phyloP scores from a whole-genome alignment of 2,329 filamentous ascomycete species.

The Cryphonectria radicalis region DNA sequence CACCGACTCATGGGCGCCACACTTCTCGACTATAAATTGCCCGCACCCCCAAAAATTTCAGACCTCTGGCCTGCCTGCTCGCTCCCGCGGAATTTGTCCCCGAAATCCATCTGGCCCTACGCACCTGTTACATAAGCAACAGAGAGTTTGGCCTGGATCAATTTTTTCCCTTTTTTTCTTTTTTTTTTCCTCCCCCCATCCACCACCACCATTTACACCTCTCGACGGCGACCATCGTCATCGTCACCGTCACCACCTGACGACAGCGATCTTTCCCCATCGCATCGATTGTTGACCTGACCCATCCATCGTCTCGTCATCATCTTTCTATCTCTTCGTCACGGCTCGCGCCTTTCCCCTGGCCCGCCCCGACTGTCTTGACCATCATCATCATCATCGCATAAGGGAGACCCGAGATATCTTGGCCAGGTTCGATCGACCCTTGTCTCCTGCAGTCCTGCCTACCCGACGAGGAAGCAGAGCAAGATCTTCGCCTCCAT shows the following conservation, averaged over 20 bases:
- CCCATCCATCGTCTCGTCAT: conserved; percentile 3
- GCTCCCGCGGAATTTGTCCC: conserved; percentile 53
- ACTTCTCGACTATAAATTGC: conserved; percentile 33
- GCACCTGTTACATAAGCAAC: conserved; percentile 46
- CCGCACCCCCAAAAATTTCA: conserved; percentile 48
- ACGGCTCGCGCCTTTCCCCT: conserved; percentile 27
- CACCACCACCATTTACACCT: neutral
- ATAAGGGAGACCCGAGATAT: neutral
- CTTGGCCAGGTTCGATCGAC: conserved; percentile 16
- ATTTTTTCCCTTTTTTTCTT: conserved; percentile 39
- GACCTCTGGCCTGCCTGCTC: conserved; percentile 39
- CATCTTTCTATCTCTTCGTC: conserved; percentile 15
- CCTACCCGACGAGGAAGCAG: conserved; percentile 17
- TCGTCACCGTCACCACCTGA: conserved; percentile 12
- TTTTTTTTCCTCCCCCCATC: conserved; percentile 35
- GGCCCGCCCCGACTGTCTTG: conserved; percentile 3
- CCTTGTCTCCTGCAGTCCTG: conserved; percentile 23
- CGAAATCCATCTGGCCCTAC: conserved; percentile 61
- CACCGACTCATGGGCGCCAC: conserved; percentile 14
- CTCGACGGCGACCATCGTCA: conserved; percentile 15
- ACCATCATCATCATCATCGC: conserved; percentile 7
- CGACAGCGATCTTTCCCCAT: neutral
- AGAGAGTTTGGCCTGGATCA: conserved; percentile 47
- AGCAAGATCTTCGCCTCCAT: neutral
- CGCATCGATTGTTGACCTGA: conserved; percentile 8